These are phyloP conservation scores for Sporothrix brunneoviolacea DNA, from an alignment of 2,329 filamentous ascomycete genomes.

Conservation along the genomic window DNA sequence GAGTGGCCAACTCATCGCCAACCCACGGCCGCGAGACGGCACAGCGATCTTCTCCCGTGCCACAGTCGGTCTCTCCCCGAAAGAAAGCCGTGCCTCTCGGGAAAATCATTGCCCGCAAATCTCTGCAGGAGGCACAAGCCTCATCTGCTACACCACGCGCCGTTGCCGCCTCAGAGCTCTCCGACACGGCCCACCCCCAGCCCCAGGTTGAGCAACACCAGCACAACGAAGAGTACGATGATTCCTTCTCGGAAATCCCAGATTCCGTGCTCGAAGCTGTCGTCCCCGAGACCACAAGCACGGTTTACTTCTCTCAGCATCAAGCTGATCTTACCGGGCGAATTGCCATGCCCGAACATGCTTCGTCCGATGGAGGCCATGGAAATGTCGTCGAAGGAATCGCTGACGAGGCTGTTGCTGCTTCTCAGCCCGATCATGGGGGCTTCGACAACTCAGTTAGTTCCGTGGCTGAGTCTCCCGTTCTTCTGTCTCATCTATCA, in stretches of 20 bases:
- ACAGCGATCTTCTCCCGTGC: neutral
- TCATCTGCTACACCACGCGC: neutral
- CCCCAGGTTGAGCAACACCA: neutral
- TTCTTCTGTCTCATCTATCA: no score
- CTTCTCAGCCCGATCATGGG: neutral
- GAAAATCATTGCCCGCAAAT: constrained; percentile 15
- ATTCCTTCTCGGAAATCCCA: constrained; percentile 53
- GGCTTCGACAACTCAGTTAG: neutral
- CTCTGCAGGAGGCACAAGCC: constrained; percentile 8
- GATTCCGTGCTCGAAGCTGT: constrained; percentile 44
- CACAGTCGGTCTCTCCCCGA: constrained; percentile 8
- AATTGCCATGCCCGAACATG: neutral
- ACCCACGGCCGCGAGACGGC: neutral
- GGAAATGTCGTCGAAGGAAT: no score
- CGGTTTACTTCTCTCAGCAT: constrained; percentile 9
- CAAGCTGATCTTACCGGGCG: constrained; percentile 16
- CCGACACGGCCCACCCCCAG: constrained; percentile 18
- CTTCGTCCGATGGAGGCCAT: neutral
- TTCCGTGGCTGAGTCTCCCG: no score
- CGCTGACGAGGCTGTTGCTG: no score
- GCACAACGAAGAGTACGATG: constrained; percentile 34
- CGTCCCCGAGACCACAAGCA: constrained; percentile 29
- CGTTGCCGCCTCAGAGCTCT: neutral
- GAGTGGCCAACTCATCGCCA: neutral
- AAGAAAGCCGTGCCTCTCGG: constrained; percentile 15